Percentiles rank a stretch among this genome's conserved stretches.
Conservation (phyloP, 139 green algal species). For the Chlorella vulgaris region DNA sequence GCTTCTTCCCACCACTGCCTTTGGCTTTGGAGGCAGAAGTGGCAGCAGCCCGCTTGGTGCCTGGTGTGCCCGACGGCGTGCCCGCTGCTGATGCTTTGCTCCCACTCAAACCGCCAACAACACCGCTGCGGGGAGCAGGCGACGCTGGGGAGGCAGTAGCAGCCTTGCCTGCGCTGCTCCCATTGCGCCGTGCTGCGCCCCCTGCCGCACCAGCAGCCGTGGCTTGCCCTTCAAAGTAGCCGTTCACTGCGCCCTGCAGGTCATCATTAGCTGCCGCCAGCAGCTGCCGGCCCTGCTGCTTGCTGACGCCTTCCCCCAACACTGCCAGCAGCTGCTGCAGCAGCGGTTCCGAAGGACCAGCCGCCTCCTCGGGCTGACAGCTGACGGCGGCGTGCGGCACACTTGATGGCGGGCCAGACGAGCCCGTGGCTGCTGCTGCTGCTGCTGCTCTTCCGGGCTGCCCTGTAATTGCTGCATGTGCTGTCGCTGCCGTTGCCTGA, state of each 20-base stretch:
- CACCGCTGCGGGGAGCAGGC: neutral
- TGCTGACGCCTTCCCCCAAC: constrained; percentile 36
- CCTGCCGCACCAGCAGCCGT: neutral
- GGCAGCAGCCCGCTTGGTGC: neutral
- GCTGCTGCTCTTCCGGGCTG: neutral
- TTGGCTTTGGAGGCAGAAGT: neutral
- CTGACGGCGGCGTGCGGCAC: neutral
- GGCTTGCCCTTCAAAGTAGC: constrained; percentile 40
- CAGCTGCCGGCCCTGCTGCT: constrained; percentile 37
- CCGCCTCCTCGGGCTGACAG: neutral
- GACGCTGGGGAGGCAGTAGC: neutral
- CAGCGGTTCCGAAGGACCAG: neutral
- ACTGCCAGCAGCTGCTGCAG: constrained; percentile 30
- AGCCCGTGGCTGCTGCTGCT: neutral
- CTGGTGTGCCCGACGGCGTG: neutral
- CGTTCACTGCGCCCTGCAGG: constrained; percentile 42
- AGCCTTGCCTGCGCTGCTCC: neutral
- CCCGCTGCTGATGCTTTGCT: neutral
- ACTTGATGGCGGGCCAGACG: neutral
- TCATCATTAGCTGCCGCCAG: constrained; percentile 40
- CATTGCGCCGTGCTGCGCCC: too few relatives aligned
- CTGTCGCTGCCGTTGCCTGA: neutral
- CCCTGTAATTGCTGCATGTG: neutral
- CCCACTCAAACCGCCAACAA: neutral
- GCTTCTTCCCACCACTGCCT: neutral